Base-by-base conservation (phyloP, 1,284 basidiomycete species). In the Entoloma clypeatum region DNA sequence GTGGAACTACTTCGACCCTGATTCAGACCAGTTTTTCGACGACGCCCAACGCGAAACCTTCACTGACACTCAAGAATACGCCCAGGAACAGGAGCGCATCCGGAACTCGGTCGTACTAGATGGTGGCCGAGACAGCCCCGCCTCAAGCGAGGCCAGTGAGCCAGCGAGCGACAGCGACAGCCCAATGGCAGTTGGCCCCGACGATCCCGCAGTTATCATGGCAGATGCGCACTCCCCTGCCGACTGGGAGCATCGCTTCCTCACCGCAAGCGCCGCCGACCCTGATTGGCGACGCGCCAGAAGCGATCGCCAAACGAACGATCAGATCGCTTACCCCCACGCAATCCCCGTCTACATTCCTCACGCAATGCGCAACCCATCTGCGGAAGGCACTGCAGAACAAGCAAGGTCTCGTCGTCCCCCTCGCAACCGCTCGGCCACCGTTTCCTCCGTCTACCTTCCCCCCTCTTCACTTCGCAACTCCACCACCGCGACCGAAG, bases 21-120 rank as follows among this genome's bases (percentile, higher is more conserved):
- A 87, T 60, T 77, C 81, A 9, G 84, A 86, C 50, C 84, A 85
- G 49, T 87, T 86, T 59, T 83, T 81, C 56, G 68, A 72, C 45
- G 67, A 78, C 47, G 79, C 80, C 6, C 75, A 81, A 46, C 79
- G 77, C 60, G 84, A 86, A 67, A 75, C 74, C 42, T 79, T 84
- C 60, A 54, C 83, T 54, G 71, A 72, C 58, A 67, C 65, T 41
- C 52, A 51, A 19, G 57, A 62, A 16, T 55, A 57, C 43, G 55
- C 54, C 10, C 49, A 44, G 16, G 60, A 63, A 35, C 61, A 62
- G 9, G 59, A 57, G 7, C 58, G 52, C 16, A 43, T 47, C 24
- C 11, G 14, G 14, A 10, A 3, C 11, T 35, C 43, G 1, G 21
- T 39, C 2, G 39, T 54, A 32, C 48, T 37, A 39, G 53, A 53